These are phyloP conservation scores for Ceratocystis cubensis DNA, from an alignment of 2,329 filamentous ascomycete genomes.

Conservation along the genomic window DNA sequence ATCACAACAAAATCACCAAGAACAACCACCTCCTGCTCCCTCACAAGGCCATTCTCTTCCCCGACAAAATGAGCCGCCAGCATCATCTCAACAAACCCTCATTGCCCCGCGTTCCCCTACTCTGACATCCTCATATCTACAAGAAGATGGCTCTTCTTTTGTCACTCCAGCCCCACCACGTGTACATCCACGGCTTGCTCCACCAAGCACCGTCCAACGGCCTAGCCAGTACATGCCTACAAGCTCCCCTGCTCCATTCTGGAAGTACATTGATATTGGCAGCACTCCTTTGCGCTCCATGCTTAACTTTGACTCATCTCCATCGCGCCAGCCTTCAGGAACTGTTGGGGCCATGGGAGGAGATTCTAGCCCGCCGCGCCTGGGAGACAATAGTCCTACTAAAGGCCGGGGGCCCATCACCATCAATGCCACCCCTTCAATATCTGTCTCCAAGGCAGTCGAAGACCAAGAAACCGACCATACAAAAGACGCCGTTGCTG, in stretches of 20 bases:
- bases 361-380: constrained; percentile 11
- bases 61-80: constrained; percentile 4
- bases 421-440: constrained; percentile 5
- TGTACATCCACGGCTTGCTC: constrained; percentile 61
- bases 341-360: neutral
- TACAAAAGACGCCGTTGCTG: constrained; percentile 13
- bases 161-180: constrained; percentile 62
- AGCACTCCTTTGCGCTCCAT: constrained; percentile 53
- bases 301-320: constrained; percentile 44
- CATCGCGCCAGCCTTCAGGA: constrained; percentile 36
- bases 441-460: constrained; percentile 22
- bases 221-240: constrained; percentile 80
- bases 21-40: neutral
- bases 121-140: constrained; percentile 49
- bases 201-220: constrained; percentile 66
- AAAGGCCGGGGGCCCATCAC: constrained; percentile 24
- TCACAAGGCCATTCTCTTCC: neutral
- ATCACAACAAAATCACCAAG: constrained; percentile 7
- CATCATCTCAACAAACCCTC: constrained; percentile 18
- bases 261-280: constrained; percentile 69
- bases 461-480: constrained; percentile 28
- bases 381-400: constrained; percentile 14
- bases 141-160: constrained; percentile 48
- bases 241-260: constrained; percentile 74
- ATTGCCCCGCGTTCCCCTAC: constrained; percentile 41